Conservation (phyloP, 495 filamentous ascomycete species). For the Podospora appendiculata region DNA sequence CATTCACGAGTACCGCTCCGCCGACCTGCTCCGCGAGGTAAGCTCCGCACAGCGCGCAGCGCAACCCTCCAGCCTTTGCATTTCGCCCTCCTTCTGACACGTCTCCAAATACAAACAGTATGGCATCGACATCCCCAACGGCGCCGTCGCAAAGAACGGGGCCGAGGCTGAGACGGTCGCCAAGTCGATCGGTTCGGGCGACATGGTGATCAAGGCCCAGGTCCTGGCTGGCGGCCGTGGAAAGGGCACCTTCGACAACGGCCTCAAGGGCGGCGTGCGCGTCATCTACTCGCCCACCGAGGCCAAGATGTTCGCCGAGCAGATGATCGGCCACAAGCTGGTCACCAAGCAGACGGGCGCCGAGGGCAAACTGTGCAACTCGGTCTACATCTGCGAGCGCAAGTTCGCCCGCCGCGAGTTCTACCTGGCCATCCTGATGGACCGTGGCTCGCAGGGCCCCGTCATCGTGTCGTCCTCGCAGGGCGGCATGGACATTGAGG, state of each 20-base stretch:
- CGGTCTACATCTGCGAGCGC: constrained; percentile 97
- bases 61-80: neutral
- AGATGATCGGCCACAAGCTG: constrained; percentile 99
- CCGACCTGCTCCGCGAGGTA: constrained; percentile 78
- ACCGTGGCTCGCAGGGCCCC: constrained; percentile 82
- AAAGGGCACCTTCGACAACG: constrained; percentile 96
- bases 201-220: constrained; percentile 99
- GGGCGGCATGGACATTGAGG: constrained; percentile 98
- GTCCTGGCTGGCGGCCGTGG: constrained; percentile 95
- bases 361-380: constrained; percentile 81
- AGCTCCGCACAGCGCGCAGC: constrained; percentile 13
- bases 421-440: constrained; percentile 97
- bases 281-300: constrained; percentile 85
- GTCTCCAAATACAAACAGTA: constrained; percentile 48
- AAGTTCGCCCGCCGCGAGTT: constrained; percentile 99
- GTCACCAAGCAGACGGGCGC: constrained; percentile 99
- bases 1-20: constrained; percentile 96
- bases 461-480: constrained; percentile 97
- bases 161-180: constrained; percentile 89
- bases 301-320: constrained; percentile 94
- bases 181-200: constrained; percentile 81
- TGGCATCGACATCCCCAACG: constrained; percentile 86
- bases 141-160: constrained; percentile 70
- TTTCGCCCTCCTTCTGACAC: constrained; percentile 2
- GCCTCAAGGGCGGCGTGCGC: constrained; percentile 95